Percentiles rank a stretch among this genome's conserved stretches.
Evolutionary conservation across 2,329 filamentous ascomycete genomes (phyloP).

Genomic region (Colletotrichum eleusines): DNA sequence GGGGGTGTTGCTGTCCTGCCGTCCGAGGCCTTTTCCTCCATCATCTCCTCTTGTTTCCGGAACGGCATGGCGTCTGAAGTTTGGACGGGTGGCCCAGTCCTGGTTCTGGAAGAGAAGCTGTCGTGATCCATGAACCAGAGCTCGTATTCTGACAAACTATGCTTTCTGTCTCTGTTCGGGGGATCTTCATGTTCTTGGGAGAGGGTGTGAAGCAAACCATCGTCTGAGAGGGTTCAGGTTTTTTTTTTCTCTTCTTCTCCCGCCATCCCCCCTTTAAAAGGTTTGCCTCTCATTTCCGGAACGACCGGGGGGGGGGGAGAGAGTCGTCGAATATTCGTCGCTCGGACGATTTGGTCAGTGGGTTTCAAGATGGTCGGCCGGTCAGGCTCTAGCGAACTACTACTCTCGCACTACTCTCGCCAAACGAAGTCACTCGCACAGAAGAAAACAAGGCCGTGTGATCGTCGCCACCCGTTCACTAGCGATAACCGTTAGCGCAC

Average conservation of each 20-base stretch:
- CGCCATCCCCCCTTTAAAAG: conserved; percentile 5
- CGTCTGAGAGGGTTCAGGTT: neutral
- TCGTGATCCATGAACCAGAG: conserved; percentile 6
- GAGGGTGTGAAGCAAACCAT: neutral
- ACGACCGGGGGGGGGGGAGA: conserved; percentile 33
- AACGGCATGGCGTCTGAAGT: conserved; percentile 15
- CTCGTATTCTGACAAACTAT: conserved; percentile 19
- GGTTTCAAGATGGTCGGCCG: neutral
- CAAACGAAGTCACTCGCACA: neutral
- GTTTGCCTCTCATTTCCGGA: conserved; percentile 30
- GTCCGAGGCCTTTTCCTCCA: conserved; percentile 8
- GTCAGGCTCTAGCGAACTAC: conserved; percentile 1
- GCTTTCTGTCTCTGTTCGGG: conserved; percentile 4
- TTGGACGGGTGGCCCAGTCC: neutral
- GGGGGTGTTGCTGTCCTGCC: neutral
- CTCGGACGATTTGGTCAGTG: conserved; percentile 22
- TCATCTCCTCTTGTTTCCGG: conserved; percentile 2
- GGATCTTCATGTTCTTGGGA: neutral
- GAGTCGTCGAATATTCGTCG: conserved; percentile 24
- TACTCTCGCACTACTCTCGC: neutral
- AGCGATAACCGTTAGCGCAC: conserved; percentile 26
- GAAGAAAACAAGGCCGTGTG: conserved; percentile 27
- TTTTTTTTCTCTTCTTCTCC: conserved; percentile 17
- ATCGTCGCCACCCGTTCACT: conserved; percentile 13
- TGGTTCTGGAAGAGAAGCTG: neutral